Evolutionary conservation across 2,329 filamentous ascomycete genomes (phyloP), one percentile per base, ranked within the genome.

Genomic region (Fusarium napiforme): DNA sequence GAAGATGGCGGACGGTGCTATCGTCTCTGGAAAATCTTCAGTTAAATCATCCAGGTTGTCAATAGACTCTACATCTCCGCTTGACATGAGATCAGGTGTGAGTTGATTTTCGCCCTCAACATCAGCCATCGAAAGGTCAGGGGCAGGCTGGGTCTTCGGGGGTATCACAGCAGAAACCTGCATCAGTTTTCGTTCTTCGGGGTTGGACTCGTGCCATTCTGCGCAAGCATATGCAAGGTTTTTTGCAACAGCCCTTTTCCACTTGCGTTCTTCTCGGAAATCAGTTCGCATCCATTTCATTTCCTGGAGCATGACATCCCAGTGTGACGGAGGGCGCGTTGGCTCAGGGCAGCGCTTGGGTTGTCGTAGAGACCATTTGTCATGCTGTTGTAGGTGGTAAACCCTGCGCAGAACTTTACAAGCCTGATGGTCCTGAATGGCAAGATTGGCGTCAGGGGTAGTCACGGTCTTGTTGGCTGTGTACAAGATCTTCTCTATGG

Each of bases 261-360:
- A 97, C 80, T 97, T 97, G 45, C 94, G 87, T 81, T 98, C 96
- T 82, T 98, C 94, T 58, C 93, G 89, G 78, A 98, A 98, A 82
- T 99, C 96, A 4, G 95, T 98, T 57, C 95, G 90, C 94, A 99
- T 97, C 96, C 96, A 98, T 81, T 95, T 97, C 89, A 96, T 94
- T 84, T 99, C 95, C 75, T 95, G 89, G 37, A 99, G 85, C 62
- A 98, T 82, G 59, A 96, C 88, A 82, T 99, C 96, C 89, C 92
- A 93, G 75, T 98, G 96, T 4, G 92, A 91, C 2, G 90, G 88
- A 23, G 92, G 92, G 42, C 94, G 90, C 8, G 89, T 87, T 9
- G 96, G 95, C 81, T 99, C 96, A 4, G 91, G 87, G 43, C 91
- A 93, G 64, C 95, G 92, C 79, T 97, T 94, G 47, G 95, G 91